phyloP scores from a whole-genome alignment of 202 grass and related monocot genomes.

The Carex arenaria region DNA sequence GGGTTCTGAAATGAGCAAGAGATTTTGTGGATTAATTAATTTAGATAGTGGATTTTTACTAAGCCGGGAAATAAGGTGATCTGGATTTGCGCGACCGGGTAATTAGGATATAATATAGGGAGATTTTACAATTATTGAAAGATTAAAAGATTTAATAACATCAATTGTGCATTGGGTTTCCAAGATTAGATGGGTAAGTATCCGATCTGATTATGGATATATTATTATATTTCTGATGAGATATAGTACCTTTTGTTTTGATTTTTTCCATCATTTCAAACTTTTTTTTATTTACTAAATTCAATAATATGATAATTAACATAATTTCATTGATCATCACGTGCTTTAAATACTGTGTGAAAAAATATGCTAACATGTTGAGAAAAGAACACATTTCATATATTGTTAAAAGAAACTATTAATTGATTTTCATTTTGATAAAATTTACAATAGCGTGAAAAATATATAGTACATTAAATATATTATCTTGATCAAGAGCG shows the following conservation, averaged over 20 bases:
- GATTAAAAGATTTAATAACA: constrained; percentile 3
- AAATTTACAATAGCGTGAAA: too few species aligned
- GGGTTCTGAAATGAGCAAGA: neutral
- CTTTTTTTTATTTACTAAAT: neutral
- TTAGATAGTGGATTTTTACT: neutral
- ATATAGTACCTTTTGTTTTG: neutral
- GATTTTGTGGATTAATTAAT: constrained; percentile 10
- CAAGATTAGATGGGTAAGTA: neutral
- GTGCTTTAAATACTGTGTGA: neutral
- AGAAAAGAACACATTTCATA: too few species aligned
- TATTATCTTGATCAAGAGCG: too few species aligned
- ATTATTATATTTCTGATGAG: neutral
- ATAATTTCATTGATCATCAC: neutral
- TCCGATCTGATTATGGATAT: neutral
- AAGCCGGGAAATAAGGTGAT: constrained; percentile 15
- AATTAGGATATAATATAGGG: neutral
- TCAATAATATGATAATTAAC: neutral
- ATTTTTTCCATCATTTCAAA: neutral
- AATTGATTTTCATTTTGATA: too few species aligned
- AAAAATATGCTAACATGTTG: neutral
- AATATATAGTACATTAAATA: too few species aligned
- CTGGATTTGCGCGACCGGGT: neutral
- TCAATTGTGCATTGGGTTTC: neutral
- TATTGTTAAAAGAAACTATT: too few species aligned
- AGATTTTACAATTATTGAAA: neutral